A percentile compares a stretch with the other conserved stretches of the same genome.
phyloP scores from a whole-genome alignment of 139 green algal species.

The Raphidocelis subcapitata region DNA sequence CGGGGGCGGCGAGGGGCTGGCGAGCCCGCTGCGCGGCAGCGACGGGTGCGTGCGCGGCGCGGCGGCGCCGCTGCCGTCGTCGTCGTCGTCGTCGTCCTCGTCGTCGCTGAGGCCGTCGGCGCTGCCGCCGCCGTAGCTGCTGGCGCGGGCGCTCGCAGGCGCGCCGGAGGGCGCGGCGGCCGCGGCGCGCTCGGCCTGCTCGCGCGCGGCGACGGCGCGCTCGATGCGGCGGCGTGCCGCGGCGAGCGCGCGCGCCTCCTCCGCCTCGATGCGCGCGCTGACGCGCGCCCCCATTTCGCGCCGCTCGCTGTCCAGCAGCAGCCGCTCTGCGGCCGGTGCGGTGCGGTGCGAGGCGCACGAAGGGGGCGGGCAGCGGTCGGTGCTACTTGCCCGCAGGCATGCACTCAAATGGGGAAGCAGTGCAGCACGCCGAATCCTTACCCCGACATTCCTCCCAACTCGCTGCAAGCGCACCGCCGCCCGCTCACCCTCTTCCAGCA shows the following conservation, averaged over 20 bases:
- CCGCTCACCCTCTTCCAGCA: slow-evolving; percentile 24
- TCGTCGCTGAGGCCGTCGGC: too few relatives aligned
- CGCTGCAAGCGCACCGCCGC: too few relatives aligned
- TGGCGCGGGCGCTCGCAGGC: not conserved
- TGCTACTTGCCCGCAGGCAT: too few relatives aligned
- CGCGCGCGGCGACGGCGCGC: not conserved
- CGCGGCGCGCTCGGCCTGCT: too few relatives aligned
- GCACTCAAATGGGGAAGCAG: too few relatives aligned
- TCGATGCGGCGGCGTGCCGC: slow-evolving; percentile 21
- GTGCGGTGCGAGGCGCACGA: not conserved
- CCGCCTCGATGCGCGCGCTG: slow-evolving; percentile 28
- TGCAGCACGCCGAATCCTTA: too few relatives aligned
- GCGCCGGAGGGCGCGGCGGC: not conserved
- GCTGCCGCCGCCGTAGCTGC: not conserved
- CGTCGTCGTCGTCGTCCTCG: not conserved
- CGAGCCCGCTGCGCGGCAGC: too few relatives aligned
- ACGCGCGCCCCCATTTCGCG: slow-evolving; percentile 29
- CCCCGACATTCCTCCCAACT: too few relatives aligned
- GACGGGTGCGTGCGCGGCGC: too few relatives aligned
- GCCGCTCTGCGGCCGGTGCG: slow-evolving; percentile 10
- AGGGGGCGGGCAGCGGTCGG: too few relatives aligned
- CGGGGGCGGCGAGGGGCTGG: too few relatives aligned
- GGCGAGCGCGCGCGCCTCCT: slow-evolving; percentile 26
- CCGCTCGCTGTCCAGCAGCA: slow-evolving; percentile 33
- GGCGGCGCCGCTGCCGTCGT: too few relatives aligned